Percentiles rank a stretch among this genome's conserved stretches.
phyloP scores from a whole-genome alignment of 345 rosid species.

The Microthlaspi erraticum region DNA sequence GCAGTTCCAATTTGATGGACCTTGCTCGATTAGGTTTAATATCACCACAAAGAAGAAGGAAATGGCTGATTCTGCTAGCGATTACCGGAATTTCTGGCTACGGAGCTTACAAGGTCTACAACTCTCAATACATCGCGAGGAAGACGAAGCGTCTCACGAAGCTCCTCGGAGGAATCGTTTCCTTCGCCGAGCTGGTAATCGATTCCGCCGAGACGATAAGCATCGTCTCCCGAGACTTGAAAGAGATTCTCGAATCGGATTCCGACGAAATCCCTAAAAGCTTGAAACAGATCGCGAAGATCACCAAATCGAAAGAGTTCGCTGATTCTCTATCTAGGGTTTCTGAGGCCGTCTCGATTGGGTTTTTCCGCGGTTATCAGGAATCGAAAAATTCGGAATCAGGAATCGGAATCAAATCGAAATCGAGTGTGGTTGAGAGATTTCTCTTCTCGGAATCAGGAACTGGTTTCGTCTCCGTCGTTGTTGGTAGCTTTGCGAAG shows the following conservation, averaged over 20 bases:
- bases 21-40: slow-evolving; percentile 45
- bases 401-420: slow-evolving; percentile 33
- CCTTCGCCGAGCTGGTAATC: slow-evolving; percentile 66
- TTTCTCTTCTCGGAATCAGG: slow-evolving; percentile 70
- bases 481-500: slow-evolving; percentile 89
- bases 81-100: slow-evolving; percentile 67
- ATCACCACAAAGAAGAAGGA: slow-evolving; percentile 59
- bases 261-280: slow-evolving; percentile 82
- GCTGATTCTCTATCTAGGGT: slow-evolving; percentile 60
- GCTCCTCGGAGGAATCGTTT: slow-evolving; percentile 54
- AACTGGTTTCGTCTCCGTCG: slow-evolving; percentile 81
- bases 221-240: slow-evolving; percentile 70
- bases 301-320: slow-evolving; percentile 72
- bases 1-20: slow-evolving; percentile 48
- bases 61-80: slow-evolving; percentile 60
- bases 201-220: slow-evolving; percentile 69
- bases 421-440: slow-evolving; percentile 55
- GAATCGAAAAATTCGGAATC: slow-evolving; percentile 31
- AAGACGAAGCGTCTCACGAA: slow-evolving; percentile 66
- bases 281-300: slow-evolving; percentile 75
- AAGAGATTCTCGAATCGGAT: slow-evolving; percentile 68
- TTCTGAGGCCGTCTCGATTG: slow-evolving; percentile 68
- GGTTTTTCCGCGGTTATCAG: slow-evolving; percentile 60
- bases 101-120: slow-evolving; percentile 70
- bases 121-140: slow-evolving; percentile 59